A percentile compares a stretch with the other conserved stretches of the same genome.
Evolutionary conservation across 441 rosid species (phyloP).

Genomic region (Bruguiera hainesii): DNA sequence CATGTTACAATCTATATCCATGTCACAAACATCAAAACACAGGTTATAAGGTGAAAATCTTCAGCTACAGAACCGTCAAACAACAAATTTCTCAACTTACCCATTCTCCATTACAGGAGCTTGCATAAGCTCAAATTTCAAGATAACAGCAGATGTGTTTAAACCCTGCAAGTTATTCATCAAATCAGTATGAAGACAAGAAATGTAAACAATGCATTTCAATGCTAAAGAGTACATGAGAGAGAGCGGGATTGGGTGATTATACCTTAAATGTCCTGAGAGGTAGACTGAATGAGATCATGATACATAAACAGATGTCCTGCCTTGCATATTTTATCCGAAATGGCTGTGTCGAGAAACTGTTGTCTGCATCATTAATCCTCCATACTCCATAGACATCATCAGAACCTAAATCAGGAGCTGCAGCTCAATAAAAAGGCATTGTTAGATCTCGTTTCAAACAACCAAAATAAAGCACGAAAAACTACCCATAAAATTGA

Average conservation of each 20-base stretch:
- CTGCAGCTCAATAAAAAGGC: constrained; percentile 34
- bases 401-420: constrained; percentile 49
- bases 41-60: no score
- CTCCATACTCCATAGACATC: constrained; percentile 69
- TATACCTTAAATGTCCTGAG: constrained; percentile 50
- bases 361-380: constrained; percentile 73
- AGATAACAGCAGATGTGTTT: constrained; percentile 61
- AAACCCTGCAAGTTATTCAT: constrained; percentile 41
- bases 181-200: background rate
- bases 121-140: constrained; percentile 85
- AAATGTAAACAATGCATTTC: no score
- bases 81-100: constrained; percentile 30
- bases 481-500: background rate
- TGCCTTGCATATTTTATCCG: constrained; percentile 80
- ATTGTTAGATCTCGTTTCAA: background rate
- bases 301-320: constrained; percentile 63
- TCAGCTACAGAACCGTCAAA: constrained; percentile 3
- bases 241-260: background rate
- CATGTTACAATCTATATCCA: background rate
- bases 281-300: constrained; percentile 72
- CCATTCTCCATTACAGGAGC: constrained; percentile 49
- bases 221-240: background rate
- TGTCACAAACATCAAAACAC: background rate
- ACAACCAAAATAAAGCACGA: background rate
- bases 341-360: constrained; percentile 81